Evolutionary conservation across 2,329 filamentous ascomycete genomes (phyloP).

Genomic region (Aspergillus sp.): DNA sequence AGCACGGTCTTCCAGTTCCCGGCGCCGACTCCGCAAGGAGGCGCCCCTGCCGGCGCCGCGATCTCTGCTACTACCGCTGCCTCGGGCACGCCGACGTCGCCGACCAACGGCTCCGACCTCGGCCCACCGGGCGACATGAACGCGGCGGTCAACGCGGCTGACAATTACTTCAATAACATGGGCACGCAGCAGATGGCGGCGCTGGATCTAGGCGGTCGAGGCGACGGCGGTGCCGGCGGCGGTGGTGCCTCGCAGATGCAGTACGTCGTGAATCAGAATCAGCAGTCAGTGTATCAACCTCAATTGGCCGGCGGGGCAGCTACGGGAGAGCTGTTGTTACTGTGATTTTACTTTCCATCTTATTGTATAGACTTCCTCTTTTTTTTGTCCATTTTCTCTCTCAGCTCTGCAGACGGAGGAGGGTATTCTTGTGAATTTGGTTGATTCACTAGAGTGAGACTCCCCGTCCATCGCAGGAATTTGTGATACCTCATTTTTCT

Average conservation of each 20-base stretch:
- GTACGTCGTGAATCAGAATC: conserved; percentile 78
- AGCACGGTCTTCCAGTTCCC: conserved; percentile 31
- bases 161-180: conserved; percentile 84
- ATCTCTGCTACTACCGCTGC: conserved; percentile 32
- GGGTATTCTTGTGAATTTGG: no score
- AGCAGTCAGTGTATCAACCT: conserved; percentile 72
- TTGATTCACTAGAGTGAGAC: conserved; percentile 8
- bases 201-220: conserved; percentile 65
- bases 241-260: conserved; percentile 50
- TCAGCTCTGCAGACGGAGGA: conserved; percentile 1
- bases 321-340: conserved; percentile 70
- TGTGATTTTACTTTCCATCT: conserved; percentile 44
- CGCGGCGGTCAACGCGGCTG: conserved; percentile 77
- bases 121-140: conserved; percentile 54
- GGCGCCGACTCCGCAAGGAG: conserved; percentile 28
- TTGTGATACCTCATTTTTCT: conserved; percentile 12
- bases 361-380: not conserved
- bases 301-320: conserved; percentile 61
- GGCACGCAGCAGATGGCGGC: conserved; percentile 71
- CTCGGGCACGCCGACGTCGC: conserved; percentile 29
- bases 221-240: conserved; percentile 65
- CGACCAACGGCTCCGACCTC: conserved; percentile 25
- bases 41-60: conserved; percentile 25
- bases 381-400: conserved; percentile 4
- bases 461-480: conserved; percentile 5